Evolutionary conservation across 2,329 filamentous ascomycete genomes (phyloP), one percentile per base, ranked within the genome.

Genomic region (Fusarium pseudonygamai): DNA sequence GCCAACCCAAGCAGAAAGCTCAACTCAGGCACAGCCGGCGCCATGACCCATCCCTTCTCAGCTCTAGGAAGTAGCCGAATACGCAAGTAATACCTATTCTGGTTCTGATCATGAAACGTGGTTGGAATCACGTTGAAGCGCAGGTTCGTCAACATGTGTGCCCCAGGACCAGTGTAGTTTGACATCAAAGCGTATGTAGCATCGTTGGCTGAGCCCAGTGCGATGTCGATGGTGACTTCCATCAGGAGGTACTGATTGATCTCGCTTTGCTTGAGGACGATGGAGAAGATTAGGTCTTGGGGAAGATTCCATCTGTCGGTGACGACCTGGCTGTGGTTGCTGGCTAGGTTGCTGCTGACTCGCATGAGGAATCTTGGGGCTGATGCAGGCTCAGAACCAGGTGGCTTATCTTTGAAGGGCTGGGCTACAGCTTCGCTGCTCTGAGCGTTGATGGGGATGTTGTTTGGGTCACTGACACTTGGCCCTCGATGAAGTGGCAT

Each of bases 61-160:
- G 55, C 56, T 14, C 56, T 18, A 0, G 56, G 61, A 1, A 64
- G 37, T 13, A 64, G 24, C 2, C 61, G 56, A 26, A 60, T 34
- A 0, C 55, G 56, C 1, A 64, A 9, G 1, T 45, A 60, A 3
- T 64, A 60, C 22, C 0, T 10, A 1, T 64, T 13, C 12, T 39
- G 55, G 6, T 60, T 60, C 26, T 64, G 37, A 9, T 64, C 55
- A 5, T 60, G n/a, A 1, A 42, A 60, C 0, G 53, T 64, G 0
- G 53, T 64, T 1, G 61, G 43, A 3, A 60, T 36, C n/a, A 64
- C 61, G 13, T 64, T 60, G 24, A 64, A 60, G 9, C 61, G 61
- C 1, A 64, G 6, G 24, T 64, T 64, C 9, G 53, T 64, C 43
- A 60, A 6, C 61, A 64, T 64, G 1, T 60, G 61, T 11, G 61